These are phyloP conservation scores for Alternaria ventricosa DNA, from an alignment of 2,329 filamentous ascomycete species.

Conservation along the genomic window DNA sequence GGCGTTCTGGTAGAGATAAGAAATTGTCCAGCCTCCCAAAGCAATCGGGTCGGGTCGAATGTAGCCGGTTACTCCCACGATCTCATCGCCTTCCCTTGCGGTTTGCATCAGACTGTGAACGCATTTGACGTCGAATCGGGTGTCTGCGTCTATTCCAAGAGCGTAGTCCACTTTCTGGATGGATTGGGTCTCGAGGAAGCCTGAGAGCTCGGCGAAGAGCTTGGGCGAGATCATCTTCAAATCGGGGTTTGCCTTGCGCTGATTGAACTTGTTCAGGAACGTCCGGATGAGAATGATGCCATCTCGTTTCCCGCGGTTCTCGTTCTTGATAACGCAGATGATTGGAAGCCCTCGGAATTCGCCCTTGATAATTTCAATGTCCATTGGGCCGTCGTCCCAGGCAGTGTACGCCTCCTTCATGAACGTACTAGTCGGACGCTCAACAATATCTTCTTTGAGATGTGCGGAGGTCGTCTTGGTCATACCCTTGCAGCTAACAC, in stretches of 20 bases:
- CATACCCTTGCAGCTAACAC: conserved; percentile 6
- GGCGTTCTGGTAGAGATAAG: conserved; percentile 8
- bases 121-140: conserved; percentile 5
- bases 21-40: background rate
- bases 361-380: conserved; percentile 3
- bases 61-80: conserved; percentile 7
- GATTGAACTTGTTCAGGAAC: conserved; percentile 7
- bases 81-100: conserved; percentile 2
- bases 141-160: conserved; percentile 8
- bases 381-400: conserved; percentile 4
- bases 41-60: background rate
- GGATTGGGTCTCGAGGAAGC: background rate
- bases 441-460: conserved; percentile 6
- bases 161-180: conserved; percentile 2
- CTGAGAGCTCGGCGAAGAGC: conserved; percentile 1
- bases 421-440: background rate
- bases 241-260: background rate
- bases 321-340: conserved; percentile 7
- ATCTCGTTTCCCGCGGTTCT: conserved; percentile 11
- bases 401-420: conserved; percentile 1
- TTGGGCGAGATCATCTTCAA: background rate
- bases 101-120: conserved; percentile 1
- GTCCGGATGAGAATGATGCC: conserved; percentile 4
- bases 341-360: conserved; percentile 6
- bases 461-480: conserved; percentile 6